Evolutionary conservation across 2,329 filamentous ascomycete genomes (phyloP).

Genomic region (Metarhizium robertsii): DNA sequence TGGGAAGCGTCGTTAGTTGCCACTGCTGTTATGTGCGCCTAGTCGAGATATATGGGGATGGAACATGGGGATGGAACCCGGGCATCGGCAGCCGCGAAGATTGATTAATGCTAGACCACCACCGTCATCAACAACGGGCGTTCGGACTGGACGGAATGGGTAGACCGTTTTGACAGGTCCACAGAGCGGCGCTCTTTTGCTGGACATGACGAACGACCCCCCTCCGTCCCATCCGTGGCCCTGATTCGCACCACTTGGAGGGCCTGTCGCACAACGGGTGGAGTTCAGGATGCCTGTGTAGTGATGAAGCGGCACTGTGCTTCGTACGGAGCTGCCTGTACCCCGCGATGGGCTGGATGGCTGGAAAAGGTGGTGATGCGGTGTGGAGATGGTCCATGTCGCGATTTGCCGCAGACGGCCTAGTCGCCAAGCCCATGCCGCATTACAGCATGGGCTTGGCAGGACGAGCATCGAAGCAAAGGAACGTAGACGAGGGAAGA

Average conservation of each 20-base stretch:
- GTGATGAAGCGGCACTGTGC: background rate
- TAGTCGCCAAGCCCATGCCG: conserved; percentile 3
- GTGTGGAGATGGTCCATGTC: background rate
- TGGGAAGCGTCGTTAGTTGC: background rate
- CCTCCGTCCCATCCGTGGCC: background rate
- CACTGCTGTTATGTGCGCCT: background rate
- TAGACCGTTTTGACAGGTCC: conserved; percentile 5
- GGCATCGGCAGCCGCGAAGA: background rate
- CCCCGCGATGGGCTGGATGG: background rate
- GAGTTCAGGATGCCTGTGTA: background rate
- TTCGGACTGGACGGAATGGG: conserved; percentile 1
- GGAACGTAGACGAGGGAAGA: background rate
- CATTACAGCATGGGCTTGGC: background rate
- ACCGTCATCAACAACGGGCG: conserved; percentile 5
- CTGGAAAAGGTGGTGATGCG: background rate
- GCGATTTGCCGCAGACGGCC: conserved; percentile 1
- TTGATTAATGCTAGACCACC: conserved; percentile 2
- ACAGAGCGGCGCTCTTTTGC: conserved; percentile 7
- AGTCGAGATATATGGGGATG: conserved; percentile 4
- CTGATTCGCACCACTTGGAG: background rate
- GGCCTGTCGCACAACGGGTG: background rate
- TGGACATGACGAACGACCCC: background rate
- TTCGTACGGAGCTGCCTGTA: background rate
- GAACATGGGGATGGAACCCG: no score
- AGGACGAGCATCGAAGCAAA: background rate